Evolutionary conservation across 2,329 filamentous ascomycete species (phyloP).

Genomic region (Penicillium griseofulvum): DNA sequence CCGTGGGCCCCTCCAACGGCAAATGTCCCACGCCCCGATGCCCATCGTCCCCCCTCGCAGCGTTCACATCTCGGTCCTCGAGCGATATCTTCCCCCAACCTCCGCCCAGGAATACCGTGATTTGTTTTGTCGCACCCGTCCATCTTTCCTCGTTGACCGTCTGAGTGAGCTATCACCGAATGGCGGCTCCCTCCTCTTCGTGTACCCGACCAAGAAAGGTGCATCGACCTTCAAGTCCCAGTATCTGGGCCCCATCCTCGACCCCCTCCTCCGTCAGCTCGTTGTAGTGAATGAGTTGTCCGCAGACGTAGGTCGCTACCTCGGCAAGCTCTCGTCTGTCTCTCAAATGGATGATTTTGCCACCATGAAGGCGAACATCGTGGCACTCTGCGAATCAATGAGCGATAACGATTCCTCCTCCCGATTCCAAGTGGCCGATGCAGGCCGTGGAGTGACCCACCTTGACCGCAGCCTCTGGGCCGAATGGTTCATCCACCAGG

Average conservation of each 20-base stretch:
- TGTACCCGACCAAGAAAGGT: constrained; percentile 61
- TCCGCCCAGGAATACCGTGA: constrained; percentile 58
- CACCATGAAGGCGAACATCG: constrained; percentile 46
- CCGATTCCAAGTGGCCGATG: constrained; percentile 49
- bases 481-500: constrained; percentile 65
- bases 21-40: constrained; percentile 49
- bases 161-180: constrained; percentile 58
- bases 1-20: constrained; percentile 44
- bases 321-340: constrained; percentile 56
- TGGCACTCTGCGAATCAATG: constrained; percentile 40
- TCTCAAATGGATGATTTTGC: constrained; percentile 56
- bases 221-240: constrained; percentile 58
- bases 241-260: constrained; percentile 61
- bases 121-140: constrained; percentile 55
- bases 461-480: constrained; percentile 57
- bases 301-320: constrained; percentile 53
- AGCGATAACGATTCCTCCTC: constrained; percentile 39
- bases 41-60: constrained; percentile 60
- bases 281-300: constrained; percentile 59
- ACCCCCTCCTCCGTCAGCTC: constrained; percentile 59
- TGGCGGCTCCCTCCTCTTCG: constrained; percentile 58
- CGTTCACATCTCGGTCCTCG: constrained; percentile 60
- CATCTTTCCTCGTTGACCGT: constrained; percentile 60
- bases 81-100: constrained; percentile 65
- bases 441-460: constrained; percentile 51